A percentile compares a stretch with the other conserved stretches of the same genome.
phyloP scores from a whole-genome alignment of 2,329 filamentous ascomycete genomes.

The Cryoendolithus antarcticus region DNA sequence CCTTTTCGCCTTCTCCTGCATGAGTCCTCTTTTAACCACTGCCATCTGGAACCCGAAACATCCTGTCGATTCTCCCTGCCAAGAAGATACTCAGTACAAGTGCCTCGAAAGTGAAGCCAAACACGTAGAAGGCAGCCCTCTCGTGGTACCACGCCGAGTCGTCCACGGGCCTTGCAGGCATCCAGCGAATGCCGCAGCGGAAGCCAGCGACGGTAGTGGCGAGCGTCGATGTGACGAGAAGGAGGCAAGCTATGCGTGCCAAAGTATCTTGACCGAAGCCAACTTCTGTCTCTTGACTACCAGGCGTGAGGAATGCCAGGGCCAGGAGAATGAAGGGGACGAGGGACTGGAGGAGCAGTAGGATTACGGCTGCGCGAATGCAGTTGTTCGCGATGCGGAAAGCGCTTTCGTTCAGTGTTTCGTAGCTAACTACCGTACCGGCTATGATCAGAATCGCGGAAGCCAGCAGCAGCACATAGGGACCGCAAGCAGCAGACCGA shows the following conservation, averaged over 20 bases:
- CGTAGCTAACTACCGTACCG: slow-evolving; percentile 17
- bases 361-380: slow-evolving; percentile 13
- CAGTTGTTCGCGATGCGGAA: slow-evolving; percentile 9
- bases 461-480: slow-evolving; percentile 8
- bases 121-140: slow-evolving; percentile 18
- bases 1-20: too few species aligned
- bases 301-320: slow-evolving; percentile 8
- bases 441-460: slow-evolving; percentile 18
- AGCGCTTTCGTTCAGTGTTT: slow-evolving; percentile 14
- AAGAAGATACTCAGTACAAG: slow-evolving; percentile 18
- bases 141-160: slow-evolving; percentile 21
- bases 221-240: slow-evolving; percentile 10
- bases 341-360: slow-evolving; percentile 13
- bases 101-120: slow-evolving; percentile 19
- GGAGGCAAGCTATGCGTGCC: slow-evolving; percentile 10
- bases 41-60: slow-evolving; percentile 19
- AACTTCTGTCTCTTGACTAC: background rate
- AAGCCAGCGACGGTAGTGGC: slow-evolving; percentile 15
- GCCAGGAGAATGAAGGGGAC: slow-evolving; percentile 14
- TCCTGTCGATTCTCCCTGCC: slow-evolving; percentile 13
- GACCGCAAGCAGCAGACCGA: slow-evolving; percentile 7
- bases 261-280: slow-evolving; percentile 5
- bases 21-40: slow-evolving; percentile 10
- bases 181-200: slow-evolving; percentile 17
- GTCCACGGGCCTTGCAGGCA: slow-evolving; percentile 9